Conservation (phyloP, 73 alveolate genomes). For the Symbiodinium natans region DNA sequence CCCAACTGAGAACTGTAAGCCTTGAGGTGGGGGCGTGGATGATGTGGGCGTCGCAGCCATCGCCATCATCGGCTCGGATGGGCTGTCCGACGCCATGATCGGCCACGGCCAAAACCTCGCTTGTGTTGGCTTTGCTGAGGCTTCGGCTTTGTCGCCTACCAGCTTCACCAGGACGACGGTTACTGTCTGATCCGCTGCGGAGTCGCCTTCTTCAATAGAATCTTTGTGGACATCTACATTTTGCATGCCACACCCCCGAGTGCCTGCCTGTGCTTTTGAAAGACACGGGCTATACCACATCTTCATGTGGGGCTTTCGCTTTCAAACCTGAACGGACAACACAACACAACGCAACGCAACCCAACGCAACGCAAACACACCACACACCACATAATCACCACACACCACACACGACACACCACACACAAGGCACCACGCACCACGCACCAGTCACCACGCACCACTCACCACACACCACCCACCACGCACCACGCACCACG, state of each 20-base stretch:
- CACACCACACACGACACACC: too few relatives aligned
- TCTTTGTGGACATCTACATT: neutral
- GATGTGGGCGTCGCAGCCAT: neutral
- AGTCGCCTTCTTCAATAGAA: neutral
- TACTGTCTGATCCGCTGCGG: neutral
- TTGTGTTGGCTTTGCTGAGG: neutral
- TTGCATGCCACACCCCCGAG: neutral
- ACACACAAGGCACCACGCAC: too few relatives aligned
- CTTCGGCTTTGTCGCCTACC: slow-evolving; percentile 56
- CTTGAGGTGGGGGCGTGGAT: neutral
- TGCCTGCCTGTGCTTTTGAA: neutral
- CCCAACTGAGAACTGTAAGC: too few relatives aligned
- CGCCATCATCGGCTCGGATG: neutral
- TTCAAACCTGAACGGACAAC: neutral
- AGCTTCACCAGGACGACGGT: slow-evolving; percentile 18
- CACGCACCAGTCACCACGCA: too few relatives aligned
- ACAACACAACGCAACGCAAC: neutral
- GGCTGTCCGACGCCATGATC: neutral
- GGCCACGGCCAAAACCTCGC: neutral
- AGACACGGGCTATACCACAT: too few relatives aligned
- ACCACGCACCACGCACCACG: too few relatives aligned
- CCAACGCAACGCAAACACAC: too few relatives aligned
- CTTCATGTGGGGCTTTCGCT: too few relatives aligned
- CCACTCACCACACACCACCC: too few relatives aligned
- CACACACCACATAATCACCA: too few relatives aligned